Base-by-base conservation (phyloP, 2,329 filamentous ascomycete species). In the Neopestalotiopsis rosae region DNA sequence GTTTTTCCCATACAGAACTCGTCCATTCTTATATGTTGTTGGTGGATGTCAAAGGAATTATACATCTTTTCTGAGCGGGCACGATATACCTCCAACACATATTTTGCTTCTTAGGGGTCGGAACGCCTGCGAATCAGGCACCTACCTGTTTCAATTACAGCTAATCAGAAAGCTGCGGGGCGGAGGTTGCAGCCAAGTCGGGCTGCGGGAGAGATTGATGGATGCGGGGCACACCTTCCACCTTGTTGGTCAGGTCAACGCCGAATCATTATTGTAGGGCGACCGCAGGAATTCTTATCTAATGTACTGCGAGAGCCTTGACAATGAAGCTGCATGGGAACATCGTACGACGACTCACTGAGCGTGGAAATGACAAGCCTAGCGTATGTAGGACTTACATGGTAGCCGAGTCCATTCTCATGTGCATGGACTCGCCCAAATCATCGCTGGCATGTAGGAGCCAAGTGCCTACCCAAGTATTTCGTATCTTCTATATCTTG, bases 331-430 rank as follows among this genome's bases (percentile, higher is more conserved):
- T 1, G 13, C 34, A 7, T 62, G 17, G 14, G 14, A n/a, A 40
- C n/a, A 62, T 62, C 59, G 59, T 62, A 62, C 59, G 59, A 61
- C 59, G 59, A 62, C 59, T 20, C 34, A 13, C 13, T 20, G 32
- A 14, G 1, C 59, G 32, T 17, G 5, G 17, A 24, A 13, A 7
- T 10, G 2, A 34, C 1, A 14, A 17, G 14, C 30, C n/a, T 40
- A 40, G n/a, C 45, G 20, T 24, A 52, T 38, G 34, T 38, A 38
- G 34, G 34, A 52, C 45, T 7, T n/a, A 52, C 9, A 20, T 6
- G 45, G n/a, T 52, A 45, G n/a, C 24, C 45, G n/a, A 52, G 45
- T 52, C 45, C 34, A 38, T 38, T 38, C 5, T 52, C 5, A 14
- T 52, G 45, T 52, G n/a, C n/a, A 14, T 52, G 45, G n/a, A 52